These are phyloP conservation scores for Suhomyces sp. DNA, from an alignment of 805 yeast genomes.

Conservation along the genomic window DNA sequence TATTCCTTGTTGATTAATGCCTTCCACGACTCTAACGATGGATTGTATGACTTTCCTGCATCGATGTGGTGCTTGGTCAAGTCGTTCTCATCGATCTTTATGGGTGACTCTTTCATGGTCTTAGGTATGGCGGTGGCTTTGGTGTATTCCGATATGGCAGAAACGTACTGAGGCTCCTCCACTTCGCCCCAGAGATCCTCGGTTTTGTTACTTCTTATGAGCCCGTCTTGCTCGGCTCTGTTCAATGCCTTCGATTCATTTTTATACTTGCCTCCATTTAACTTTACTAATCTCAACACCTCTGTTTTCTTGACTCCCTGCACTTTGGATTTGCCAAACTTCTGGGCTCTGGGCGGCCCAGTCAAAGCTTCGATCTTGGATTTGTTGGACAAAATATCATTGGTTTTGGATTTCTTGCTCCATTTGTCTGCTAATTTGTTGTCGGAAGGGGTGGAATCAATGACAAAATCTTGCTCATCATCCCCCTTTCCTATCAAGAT, in stretches of 20 bases:
- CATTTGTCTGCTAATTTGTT: constrained; percentile 20
- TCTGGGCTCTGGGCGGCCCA: constrained; percentile 8
- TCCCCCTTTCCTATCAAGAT: constrained; percentile 48
- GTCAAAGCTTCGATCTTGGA: constrained; percentile 73
- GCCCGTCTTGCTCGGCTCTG: constrained; percentile 62
- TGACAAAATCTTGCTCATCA: constrained; percentile 49
- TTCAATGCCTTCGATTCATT: constrained; percentile 53
- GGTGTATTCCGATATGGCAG: constrained; percentile 25
- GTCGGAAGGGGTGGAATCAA: constrained; percentile 38
- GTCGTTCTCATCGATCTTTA: constrained; percentile 50
- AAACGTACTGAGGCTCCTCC: constrained; percentile 13
- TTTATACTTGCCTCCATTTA: constrained; percentile 66
- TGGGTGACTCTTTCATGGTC: constrained; percentile 52
- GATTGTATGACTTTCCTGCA: constrained; percentile 92
- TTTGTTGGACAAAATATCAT: constrained; percentile 65
- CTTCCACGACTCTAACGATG: constrained; percentile 82
- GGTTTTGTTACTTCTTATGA: constrained; percentile 46
- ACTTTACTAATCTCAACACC: constrained; percentile 60
- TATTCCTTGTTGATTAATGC: constrained; percentile 65
- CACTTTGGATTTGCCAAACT: constrained; percentile 29
- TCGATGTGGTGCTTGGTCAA: constrained; percentile 49
- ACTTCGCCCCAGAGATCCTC: constrained; percentile 68
- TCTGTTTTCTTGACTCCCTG: constrained; percentile 68
- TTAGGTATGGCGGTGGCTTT: constrained; percentile 50
- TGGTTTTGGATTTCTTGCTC: constrained; percentile 51